Percentiles rank a stretch among this genome's conserved stretches.
phyloP scores from a whole-genome alignment of 371 early-diverging fungal species.

The Mortierella sp. region DNA sequence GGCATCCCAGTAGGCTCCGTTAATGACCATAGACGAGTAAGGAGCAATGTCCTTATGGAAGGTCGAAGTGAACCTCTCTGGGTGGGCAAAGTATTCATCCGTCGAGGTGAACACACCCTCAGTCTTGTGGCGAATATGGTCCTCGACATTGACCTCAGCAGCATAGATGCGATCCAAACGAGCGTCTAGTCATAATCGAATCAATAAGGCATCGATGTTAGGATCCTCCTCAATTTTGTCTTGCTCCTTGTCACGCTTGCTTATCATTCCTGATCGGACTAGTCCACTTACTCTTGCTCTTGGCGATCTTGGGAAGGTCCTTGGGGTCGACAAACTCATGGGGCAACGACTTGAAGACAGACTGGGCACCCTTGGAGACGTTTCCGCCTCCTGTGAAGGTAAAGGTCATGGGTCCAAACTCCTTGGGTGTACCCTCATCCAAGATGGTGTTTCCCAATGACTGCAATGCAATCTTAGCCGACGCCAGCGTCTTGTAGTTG shows the following conservation, averaged over 20 bases:
- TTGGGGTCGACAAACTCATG: constrained; percentile 91
- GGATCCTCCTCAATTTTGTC: too few relatives aligned
- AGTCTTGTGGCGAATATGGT: constrained; percentile 84
- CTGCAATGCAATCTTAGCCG: constrained; percentile 82
- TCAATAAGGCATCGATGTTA: background rate
- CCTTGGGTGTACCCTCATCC: constrained; percentile 88
- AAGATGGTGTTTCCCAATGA: constrained; percentile 84
- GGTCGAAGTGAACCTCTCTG: constrained; percentile 84
- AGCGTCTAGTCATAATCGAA: constrained; percentile 17
- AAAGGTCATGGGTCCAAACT: constrained; percentile 92
- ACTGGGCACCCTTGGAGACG: constrained; percentile 93
- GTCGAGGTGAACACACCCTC: constrained; percentile 69
- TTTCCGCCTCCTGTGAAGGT: constrained; percentile 97
- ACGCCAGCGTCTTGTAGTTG: constrained; percentile 83
- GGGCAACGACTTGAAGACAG: constrained; percentile 91
- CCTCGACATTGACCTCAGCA: constrained; percentile 79
- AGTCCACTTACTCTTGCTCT: constrained; percentile 70
- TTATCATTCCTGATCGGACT: background rate
- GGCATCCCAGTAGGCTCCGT: constrained; percentile 96
- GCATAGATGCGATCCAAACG: constrained; percentile 75
- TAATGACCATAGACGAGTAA: constrained; percentile 88
- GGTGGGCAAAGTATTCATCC: constrained; percentile 83
- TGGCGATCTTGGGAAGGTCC: constrained; percentile 79
- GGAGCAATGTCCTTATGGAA: constrained; percentile 96
- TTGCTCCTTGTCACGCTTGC: background rate